Conservation (phyloP, 164 flowering plant genomes). For the Litsea cubeba region DNA sequence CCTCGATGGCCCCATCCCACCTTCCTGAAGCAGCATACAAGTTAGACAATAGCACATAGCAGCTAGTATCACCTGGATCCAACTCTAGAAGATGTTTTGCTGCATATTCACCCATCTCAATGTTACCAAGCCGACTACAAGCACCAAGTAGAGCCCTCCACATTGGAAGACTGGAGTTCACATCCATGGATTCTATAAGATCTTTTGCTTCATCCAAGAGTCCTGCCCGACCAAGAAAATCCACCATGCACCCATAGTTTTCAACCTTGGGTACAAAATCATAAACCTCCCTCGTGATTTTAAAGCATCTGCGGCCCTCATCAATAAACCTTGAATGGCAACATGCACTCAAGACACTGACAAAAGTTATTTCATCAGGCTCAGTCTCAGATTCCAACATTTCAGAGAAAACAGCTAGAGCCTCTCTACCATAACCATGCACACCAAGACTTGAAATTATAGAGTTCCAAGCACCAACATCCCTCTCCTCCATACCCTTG, state of each 20-base stretch:
- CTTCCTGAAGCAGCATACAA: slow-evolving; percentile 18
- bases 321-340: slow-evolving; percentile 18
- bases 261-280: slow-evolving; percentile 17
- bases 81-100: slow-evolving; percentile 8
- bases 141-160: slow-evolving; percentile 20
- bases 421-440: slow-evolving; percentile 19
- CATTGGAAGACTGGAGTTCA: slow-evolving; percentile 14
- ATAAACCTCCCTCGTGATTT: slow-evolving; percentile 10
- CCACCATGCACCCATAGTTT: slow-evolving; percentile 26
- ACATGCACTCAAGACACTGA: slow-evolving; percentile 20
- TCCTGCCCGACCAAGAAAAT: slow-evolving; percentile 23
- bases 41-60: slow-evolving; percentile 17
- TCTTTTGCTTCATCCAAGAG: slow-evolving; percentile 18
- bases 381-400: slow-evolving; percentile 6
- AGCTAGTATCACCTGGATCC: slow-evolving; percentile 9
- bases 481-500: slow-evolving; percentile 10
- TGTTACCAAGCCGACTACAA: slow-evolving; percentile 12
- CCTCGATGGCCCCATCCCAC: slow-evolving; percentile 17
- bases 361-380: slow-evolving; percentile 18
- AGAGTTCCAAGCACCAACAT: slow-evolving; percentile 21
- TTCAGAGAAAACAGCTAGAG: slow-evolving; percentile 12
- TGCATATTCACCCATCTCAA: slow-evolving; percentile 14
- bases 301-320: slow-evolving; percentile 14
- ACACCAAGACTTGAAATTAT: slow-evolving; percentile 19
- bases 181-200: slow-evolving; percentile 16